Evolutionary conservation across 2,329 filamentous ascomycete genomes (phyloP).

Genomic region (Penicillium sp.): DNA sequence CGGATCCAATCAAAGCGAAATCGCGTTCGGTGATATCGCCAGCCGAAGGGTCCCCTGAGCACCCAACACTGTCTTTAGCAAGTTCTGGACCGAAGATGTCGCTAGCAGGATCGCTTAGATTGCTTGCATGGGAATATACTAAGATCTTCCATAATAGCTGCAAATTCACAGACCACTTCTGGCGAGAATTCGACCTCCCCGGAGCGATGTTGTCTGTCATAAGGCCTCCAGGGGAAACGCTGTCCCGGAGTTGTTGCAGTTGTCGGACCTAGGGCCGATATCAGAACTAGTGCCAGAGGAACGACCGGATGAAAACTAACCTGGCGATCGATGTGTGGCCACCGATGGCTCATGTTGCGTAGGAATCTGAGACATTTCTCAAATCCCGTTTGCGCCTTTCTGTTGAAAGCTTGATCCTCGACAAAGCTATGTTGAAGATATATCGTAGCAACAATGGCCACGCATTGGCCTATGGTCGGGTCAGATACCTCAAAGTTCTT

Average conservation of each 20-base stretch:
- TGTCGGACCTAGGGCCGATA: slow-evolving; percentile 11
- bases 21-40: slow-evolving; percentile 22
- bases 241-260: slow-evolving; percentile 28
- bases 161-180: slow-evolving; percentile 29
- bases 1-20: slow-evolving; percentile 33
- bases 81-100: slow-evolving; percentile 18
- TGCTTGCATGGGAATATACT: slow-evolving; percentile 31
- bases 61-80: slow-evolving; percentile 11
- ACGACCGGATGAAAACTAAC: neutral
- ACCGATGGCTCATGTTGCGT: slow-evolving; percentile 25
- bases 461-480: slow-evolving; percentile 39
- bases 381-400: slow-evolving; percentile 33
- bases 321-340: slow-evolving; percentile 29
- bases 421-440: slow-evolving; percentile 45
- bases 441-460: slow-evolving; percentile 43
- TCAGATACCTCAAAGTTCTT: slow-evolving; percentile 39
- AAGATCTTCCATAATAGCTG: slow-evolving; percentile 33
- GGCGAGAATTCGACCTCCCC: slow-evolving; percentile 1
- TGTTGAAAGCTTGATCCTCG: slow-evolving; percentile 24
- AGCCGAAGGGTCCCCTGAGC: slow-evolving; percentile 1
- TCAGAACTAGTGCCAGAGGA: neutral
- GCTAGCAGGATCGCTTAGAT: slow-evolving; percentile 8
- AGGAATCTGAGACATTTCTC: slow-evolving; percentile 36
- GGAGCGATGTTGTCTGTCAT: slow-evolving; percentile 1
- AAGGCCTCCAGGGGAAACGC: slow-evolving; percentile 22